phyloP scores from a whole-genome alignment of 441 rosid genomes.

The Aquilaria agallochum region DNA sequence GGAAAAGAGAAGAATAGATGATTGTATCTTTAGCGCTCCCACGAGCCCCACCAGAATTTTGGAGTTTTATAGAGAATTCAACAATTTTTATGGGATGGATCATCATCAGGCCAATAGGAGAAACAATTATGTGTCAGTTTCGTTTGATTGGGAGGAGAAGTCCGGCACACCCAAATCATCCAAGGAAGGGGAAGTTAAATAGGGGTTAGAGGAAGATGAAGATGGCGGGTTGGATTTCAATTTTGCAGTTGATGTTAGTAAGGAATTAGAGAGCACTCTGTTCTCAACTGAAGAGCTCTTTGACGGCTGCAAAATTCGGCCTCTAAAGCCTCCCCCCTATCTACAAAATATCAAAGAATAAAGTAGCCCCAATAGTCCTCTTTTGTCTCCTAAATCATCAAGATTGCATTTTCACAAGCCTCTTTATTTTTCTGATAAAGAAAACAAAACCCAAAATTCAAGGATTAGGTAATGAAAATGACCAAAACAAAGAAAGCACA shows the following conservation, averaged over 20 bases:
- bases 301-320: slow-evolving; percentile 73
- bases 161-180: slow-evolving; percentile 55
- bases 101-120: slow-evolving; percentile 6
- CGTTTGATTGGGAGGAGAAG: slow-evolving; percentile 60
- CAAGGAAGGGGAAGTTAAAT: background rate
- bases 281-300: slow-evolving; percentile 81
- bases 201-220: slow-evolving; percentile 19
- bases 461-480: too few relatives aligned
- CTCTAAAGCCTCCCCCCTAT: slow-evolving; percentile 62
- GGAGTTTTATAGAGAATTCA: slow-evolving; percentile 48
- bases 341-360: slow-evolving; percentile 22
- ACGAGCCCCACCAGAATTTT: slow-evolving; percentile 58
- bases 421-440: too few relatives aligned
- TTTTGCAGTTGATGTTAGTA: slow-evolving; percentile 65
- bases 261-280: slow-evolving; percentile 34
- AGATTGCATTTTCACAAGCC: slow-evolving; percentile 38
- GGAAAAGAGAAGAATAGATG: slow-evolving; percentile 31
- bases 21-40: slow-evolving; percentile 65
- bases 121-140: slow-evolving; percentile 22
- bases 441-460: too few relatives aligned
- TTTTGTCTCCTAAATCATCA: slow-evolving; percentile 32
- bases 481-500: too few relatives aligned
- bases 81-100: slow-evolving; percentile 13
- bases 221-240: slow-evolving; percentile 77
- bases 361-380: slow-evolving; percentile 19